Conservation (phyloP, 2,329 filamentous ascomycete genomes). For the Aspergillus sp. region DNA sequence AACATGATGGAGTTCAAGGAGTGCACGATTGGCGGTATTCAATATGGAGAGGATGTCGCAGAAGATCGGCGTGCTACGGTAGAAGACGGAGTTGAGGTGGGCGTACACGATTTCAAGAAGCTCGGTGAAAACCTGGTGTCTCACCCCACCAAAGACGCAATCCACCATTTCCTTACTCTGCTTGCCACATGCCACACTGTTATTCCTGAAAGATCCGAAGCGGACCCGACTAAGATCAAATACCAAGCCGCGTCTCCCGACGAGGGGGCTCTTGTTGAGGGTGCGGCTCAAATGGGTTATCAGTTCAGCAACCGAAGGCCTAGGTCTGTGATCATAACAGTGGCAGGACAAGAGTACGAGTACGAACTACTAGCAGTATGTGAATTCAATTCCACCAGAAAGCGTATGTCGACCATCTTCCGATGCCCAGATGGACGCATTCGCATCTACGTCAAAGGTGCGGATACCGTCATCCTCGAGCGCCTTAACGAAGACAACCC, state of each 20-base stretch:
- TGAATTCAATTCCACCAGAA: constrained; percentile 97
- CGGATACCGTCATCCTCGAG: constrained; percentile 95
- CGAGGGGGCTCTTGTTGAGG: constrained; percentile 93
- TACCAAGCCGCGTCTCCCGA: constrained; percentile 98
- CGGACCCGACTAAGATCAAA: constrained; percentile 79
- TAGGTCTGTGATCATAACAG: constrained; percentile 78
- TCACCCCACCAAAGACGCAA: constrained; percentile 59
- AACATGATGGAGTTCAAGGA: constrained; percentile 99
- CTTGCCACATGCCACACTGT: constrained; percentile 94
- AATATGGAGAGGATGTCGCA: constrained; percentile 88
- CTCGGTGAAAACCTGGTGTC: constrained; percentile 68
- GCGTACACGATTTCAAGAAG: constrained; percentile 80
- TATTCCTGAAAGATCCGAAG: constrained; percentile 83
- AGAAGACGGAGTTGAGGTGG: constrained; percentile 74
- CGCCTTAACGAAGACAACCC: constrained; percentile 80
- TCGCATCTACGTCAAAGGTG: constrained; percentile 90
- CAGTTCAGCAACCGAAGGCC: constrained; percentile 89
- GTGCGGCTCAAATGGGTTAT: constrained; percentile 82
- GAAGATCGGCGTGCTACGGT: constrained; percentile 81
- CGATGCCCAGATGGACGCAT: constrained; percentile 95
- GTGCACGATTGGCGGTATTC: constrained; percentile 86
- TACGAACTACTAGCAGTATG: constrained; percentile 95
- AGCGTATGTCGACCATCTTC: constrained; percentile 97
- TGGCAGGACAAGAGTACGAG: constrained; percentile 69
- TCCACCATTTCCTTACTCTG: constrained; percentile 82